A percentile compares a stretch with the other conserved stretches of the same genome.
phyloP scores from a whole-genome alignment of 2,329 filamentous ascomycete genomes.

The Raffaelea albimanens region DNA sequence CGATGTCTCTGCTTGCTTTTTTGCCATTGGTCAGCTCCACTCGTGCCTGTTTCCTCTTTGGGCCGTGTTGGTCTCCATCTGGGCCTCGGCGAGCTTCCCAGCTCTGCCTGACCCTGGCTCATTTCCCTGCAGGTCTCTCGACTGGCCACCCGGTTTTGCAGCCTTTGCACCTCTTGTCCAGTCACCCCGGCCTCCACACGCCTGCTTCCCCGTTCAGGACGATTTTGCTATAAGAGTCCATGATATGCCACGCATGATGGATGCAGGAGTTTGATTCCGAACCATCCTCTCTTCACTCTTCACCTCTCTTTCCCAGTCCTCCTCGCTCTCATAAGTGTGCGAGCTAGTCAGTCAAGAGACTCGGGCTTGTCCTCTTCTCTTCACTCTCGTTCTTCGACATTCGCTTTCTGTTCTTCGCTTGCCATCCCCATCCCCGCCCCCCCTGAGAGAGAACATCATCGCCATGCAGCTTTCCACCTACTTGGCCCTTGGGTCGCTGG shows the following conservation, averaged over 20 bases:
- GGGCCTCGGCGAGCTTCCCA: no score
- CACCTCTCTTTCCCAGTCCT: background rate
- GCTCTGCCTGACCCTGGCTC: no score
- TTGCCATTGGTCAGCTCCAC: no score
- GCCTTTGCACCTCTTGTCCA: no score
- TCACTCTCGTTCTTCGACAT: background rate
- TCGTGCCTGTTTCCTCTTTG: no score
- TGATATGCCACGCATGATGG: background rate
- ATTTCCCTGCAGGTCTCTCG: no score
- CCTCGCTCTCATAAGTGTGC: background rate
- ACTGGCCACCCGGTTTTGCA: no score
- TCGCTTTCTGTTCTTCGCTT: background rate
- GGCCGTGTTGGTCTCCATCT: no score
- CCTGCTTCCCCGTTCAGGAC: no score
- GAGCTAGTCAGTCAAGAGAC: no score
- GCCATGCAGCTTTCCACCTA: slow-evolving; percentile 10
- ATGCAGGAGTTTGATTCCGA: background rate
- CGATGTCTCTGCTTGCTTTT: no score
- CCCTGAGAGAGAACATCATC: background rate
- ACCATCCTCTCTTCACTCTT: background rate
- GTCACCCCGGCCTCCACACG: no score
- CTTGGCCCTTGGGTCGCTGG: slow-evolving; percentile 8
- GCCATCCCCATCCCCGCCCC: background rate
- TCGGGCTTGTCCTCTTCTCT: background rate
- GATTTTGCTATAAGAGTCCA: background rate